Conservation (phyloP, 164 flowering plant genomes). For the Magnolia kwangsiensis region DNA sequence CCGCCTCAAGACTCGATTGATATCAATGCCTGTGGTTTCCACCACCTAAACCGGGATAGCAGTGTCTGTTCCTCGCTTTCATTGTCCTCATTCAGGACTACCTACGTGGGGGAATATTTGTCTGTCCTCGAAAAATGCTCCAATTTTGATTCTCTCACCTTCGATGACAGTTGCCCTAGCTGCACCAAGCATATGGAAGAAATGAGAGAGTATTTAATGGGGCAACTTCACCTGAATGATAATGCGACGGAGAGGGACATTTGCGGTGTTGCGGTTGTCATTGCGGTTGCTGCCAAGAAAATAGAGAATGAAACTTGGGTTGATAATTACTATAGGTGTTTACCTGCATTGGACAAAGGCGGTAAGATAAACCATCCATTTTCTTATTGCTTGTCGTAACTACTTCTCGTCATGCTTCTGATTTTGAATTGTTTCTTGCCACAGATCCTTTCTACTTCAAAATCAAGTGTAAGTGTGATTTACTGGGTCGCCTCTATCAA, state of each 20-base stretch:
- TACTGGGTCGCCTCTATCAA: background rate
- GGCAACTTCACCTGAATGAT: background rate
- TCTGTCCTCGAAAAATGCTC: slow-evolving; percentile 26
- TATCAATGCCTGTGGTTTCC: slow-evolving; percentile 29
- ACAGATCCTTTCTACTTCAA: slow-evolving; percentile 40
- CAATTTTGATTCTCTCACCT: slow-evolving; percentile 20
- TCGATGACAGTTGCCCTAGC: slow-evolving; percentile 20
- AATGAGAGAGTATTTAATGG: slow-evolving; percentile 12
- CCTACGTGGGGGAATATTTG: background rate
- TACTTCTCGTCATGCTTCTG: background rate
- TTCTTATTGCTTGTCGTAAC: background rate
- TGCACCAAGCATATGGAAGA: slow-evolving; percentile 26
- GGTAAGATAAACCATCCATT: slow-evolving; percentile 25
- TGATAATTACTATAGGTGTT: slow-evolving; percentile 41
- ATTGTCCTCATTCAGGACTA: slow-evolving; percentile 7
- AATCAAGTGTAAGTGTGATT: slow-evolving; percentile 39
- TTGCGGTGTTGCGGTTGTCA: slow-evolving; percentile 36
- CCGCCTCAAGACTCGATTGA: slow-evolving; percentile 27
- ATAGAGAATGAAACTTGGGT: slow-evolving; percentile 15
- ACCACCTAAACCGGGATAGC: slow-evolving; percentile 19
- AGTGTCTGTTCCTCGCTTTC: slow-evolving; percentile 31
- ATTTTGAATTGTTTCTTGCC: background rate
- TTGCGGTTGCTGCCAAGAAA: slow-evolving; percentile 28
- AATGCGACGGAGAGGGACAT: slow-evolving; percentile 7
- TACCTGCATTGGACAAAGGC: slow-evolving; percentile 25